Evolutionary conservation across 768 basidiomycete genomes (phyloP).

Genomic region (Rhizopogon rudus): DNA sequence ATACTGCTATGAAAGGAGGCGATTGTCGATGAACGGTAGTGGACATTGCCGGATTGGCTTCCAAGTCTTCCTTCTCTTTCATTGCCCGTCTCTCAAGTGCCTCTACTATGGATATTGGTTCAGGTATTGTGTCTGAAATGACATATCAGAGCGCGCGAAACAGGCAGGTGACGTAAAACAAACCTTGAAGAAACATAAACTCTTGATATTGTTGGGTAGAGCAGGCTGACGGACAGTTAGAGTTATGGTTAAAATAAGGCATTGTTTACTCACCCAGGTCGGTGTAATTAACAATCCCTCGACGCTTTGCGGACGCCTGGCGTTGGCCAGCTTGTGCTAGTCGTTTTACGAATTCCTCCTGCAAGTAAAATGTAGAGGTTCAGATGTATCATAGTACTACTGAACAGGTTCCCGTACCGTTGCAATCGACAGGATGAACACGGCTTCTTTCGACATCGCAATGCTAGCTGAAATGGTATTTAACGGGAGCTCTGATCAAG

Average conservation of each 20-base stretch:
- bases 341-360: conserved; percentile 87
- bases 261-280: conserved; percentile 61
- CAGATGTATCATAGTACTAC: conserved; percentile 3
- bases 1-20: conserved; percentile 15
- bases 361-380: conserved; percentile 2
- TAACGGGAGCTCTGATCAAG: not conserved
- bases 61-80: conserved; percentile 51
- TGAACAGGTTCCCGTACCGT: conserved; percentile 45
- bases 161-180: not conserved
- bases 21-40: conserved; percentile 22
- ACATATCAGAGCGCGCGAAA: conserved; percentile 3
- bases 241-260: not conserved
- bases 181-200: conserved; percentile 70
- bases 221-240: conserved; percentile 36
- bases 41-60: conserved; percentile 52
- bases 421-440: conserved; percentile 70
- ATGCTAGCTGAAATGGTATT: conserved; percentile 34
- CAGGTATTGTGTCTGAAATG: conserved; percentile 59
- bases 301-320: conserved; percentile 54
- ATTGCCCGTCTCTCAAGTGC: conserved; percentile 53
- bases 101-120: conserved; percentile 50
- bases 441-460: conserved; percentile 69
- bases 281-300: conserved; percentile 57
- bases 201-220: conserved; percentile 60
- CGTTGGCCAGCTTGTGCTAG: conserved; percentile 65